Base-by-base conservation (phyloP, 163 green algal genomes). In the Prototheca cutis region DNA sequence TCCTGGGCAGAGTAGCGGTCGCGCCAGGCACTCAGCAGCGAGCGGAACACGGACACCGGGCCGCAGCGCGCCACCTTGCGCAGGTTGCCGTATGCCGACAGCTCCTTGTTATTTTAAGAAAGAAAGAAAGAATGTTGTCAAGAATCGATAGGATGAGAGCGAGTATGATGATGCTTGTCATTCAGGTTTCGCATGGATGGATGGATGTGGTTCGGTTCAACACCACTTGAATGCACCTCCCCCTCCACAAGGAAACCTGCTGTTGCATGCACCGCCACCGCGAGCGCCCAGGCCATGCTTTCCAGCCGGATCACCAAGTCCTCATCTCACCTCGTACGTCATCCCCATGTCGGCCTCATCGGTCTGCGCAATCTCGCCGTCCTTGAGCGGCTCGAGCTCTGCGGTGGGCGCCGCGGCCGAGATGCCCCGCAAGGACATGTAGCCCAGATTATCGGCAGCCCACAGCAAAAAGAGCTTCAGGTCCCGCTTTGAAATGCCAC, bases 261-360 rank as follows among this genome's bases (percentile, higher is more conserved):
- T n/a, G n/a, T n/a, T n/a, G n/a, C n/a, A n/a, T n/a, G n/a, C n/a
- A n/a, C n/a, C n/a, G n/a, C n/a, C n/a, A n/a, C n/a, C n/a, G n/a
- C n/a, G n/a, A n/a, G n/a, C n/a, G n/a, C n/a, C n/a, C n/a, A n/a
- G n/a, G n/a, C n/a, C n/a, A n/a, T n/a, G n/a, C n/a, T n/a, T n/a
- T n/a, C n/a, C n/a, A n/a, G n/a, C n/a, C n/a, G n/a, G n/a, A n/a
- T n/a, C n/a, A n/a, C n/a, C n/a, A n/a, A n/a, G n/a, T n/a, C n/a
- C n/a, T n/a, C n/a, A n/a, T n/a, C 40, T 23, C 47, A 71, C 67
- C 51, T 90, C 87, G 63, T 98, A 98, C 2, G 81, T 93, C 83
- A 97, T 95, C 10, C 91, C 91, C 92, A 98, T 98, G 74, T 98
- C 92, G 17, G 71, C 76, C 77, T 98, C 91, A 67, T 98, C 91